Conservation (phyloP, 1,284 basidiomycete species). For the Cystobasidium slooffiae region DNA sequence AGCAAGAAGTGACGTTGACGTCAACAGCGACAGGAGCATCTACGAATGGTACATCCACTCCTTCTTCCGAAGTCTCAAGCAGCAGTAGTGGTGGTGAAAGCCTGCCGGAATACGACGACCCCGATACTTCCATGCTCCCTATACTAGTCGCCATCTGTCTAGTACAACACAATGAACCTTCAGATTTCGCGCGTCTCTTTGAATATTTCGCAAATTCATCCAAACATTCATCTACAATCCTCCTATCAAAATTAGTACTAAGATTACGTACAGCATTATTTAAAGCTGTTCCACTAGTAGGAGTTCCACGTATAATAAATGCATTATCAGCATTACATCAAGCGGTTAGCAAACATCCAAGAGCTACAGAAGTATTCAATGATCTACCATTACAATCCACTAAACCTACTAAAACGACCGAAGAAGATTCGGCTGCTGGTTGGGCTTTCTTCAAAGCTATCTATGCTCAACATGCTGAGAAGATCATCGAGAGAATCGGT, state of each 20-base stretch:
- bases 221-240: constrained; percentile 16
- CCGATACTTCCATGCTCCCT: constrained; percentile 33
- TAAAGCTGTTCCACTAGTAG: constrained; percentile 41
- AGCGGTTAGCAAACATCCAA: constrained; percentile 20
- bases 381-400: constrained; percentile 23
- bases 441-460: constrained; percentile 44
- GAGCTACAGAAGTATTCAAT: constrained; percentile 8
- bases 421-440: constrained; percentile 39
- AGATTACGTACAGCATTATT: constrained; percentile 41
- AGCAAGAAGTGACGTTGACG: no score
- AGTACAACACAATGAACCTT: constrained; percentile 32
- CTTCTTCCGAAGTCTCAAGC: neutral
- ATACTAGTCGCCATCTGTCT: constrained; percentile 34
- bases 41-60: neutral
- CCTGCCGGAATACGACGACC: constrained; percentile 15
- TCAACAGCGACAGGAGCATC: neutral
- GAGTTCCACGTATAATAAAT: constrained; percentile 42
- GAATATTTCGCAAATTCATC: constrained; percentile 34
- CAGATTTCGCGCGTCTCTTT: constrained; percentile 38
- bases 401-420: constrained; percentile 44
- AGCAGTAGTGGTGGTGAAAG: neutral
- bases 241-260: constrained; percentile 20
- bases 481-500: constrained; percentile 37
- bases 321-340: constrained; percentile 26
- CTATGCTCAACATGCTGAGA: constrained; percentile 39